A percentile compares a stretch with the other conserved stretches of the same genome.
Evolutionary conservation across 495 filamentous ascomycete species (phyloP).

Genomic region (Parathielavia hyrcaniae): DNA sequence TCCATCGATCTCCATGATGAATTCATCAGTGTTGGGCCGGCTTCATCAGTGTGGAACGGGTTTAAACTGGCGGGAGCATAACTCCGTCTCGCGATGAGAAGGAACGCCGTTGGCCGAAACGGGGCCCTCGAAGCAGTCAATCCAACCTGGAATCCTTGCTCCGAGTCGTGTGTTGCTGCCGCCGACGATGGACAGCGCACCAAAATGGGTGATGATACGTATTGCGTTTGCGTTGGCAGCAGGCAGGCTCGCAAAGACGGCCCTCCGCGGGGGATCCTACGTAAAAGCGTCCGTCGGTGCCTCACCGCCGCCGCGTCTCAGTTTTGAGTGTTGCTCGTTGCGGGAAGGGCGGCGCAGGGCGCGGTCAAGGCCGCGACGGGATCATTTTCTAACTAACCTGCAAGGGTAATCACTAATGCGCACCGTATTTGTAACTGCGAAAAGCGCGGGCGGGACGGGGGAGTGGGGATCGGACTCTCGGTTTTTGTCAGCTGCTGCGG

Average conservation of each 20-base stretch:
- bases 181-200: slow-evolving; percentile 7
- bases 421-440: not conserved
- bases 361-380: slow-evolving; percentile 9
- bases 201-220: slow-evolving; percentile 16
- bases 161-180: not conserved
- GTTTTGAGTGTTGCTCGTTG: slow-evolving; percentile 1
- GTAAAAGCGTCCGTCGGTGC: slow-evolving; percentile 1
- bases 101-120: slow-evolving; percentile 13
- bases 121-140: not conserved
- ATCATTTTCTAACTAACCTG: slow-evolving; percentile 12
- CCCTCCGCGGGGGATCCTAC: slow-evolving; percentile 5
- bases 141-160: not conserved
- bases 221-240: slow-evolving; percentile 8
- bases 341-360: slow-evolving; percentile 19
- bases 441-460: slow-evolving; percentile 4
- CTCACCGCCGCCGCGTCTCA: slow-evolving; percentile 20
- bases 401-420: slow-evolving; percentile 18
- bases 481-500: slow-evolving; percentile 33
- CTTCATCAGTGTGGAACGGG: slow-evolving; percentile 16
- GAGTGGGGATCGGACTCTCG: slow-evolving; percentile 23
- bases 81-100: slow-evolving; percentile 10
- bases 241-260: slow-evolving; percentile 12
- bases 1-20: slow-evolving; percentile 2
- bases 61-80: slow-evolving; percentile 14
- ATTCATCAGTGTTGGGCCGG: slow-evolving; percentile 10